phyloP scores from a whole-genome alignment of 2,329 filamentous ascomycete genomes.

The Colletotrichum neosansevieriae region DNA sequence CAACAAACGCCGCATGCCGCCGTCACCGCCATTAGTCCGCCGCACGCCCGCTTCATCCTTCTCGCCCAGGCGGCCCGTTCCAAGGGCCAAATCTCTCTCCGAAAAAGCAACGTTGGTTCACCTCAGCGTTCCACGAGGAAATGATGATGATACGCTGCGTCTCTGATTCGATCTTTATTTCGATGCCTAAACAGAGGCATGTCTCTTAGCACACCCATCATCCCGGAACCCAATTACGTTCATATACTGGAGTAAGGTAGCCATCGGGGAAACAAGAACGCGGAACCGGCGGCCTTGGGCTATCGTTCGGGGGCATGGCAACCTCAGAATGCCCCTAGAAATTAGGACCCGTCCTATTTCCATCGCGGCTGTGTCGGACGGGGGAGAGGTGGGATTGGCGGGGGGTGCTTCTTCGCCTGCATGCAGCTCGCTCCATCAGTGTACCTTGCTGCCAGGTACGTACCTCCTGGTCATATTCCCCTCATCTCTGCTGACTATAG shows the following conservation, averaged over 20 bases:
- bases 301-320: conserved; percentile 15
- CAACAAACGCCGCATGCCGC: conserved; percentile 18
- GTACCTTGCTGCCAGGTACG: not conserved
- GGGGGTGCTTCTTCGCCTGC: conserved; percentile 4
- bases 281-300: not conserved
- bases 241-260: not conserved
- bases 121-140: not conserved
- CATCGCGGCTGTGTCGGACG: conserved; percentile 36
- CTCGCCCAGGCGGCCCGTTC: conserved; percentile 18
- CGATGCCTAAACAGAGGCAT: conserved; percentile 32
- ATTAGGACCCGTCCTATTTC: conserved; percentile 36
- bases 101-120: conserved; percentile 6
- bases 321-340: conserved; percentile 12
- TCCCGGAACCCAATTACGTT: conserved; percentile 2
- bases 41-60: conserved; percentile 7
- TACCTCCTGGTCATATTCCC: not conserved
- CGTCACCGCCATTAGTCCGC: conserved; percentile 16
- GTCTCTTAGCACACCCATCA: not conserved
- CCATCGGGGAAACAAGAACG: conserved; percentile 20
- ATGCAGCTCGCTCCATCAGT: not conserved
- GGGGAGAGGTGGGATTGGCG: conserved; percentile 13
- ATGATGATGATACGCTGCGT: not conserved
- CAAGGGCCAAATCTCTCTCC: conserved; percentile 11
- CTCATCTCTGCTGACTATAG: not conserved
- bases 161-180: conserved; percentile 31